Base-by-base conservation (phyloP, 305 asterid genomes). In the Solanum hybrid region DNA sequence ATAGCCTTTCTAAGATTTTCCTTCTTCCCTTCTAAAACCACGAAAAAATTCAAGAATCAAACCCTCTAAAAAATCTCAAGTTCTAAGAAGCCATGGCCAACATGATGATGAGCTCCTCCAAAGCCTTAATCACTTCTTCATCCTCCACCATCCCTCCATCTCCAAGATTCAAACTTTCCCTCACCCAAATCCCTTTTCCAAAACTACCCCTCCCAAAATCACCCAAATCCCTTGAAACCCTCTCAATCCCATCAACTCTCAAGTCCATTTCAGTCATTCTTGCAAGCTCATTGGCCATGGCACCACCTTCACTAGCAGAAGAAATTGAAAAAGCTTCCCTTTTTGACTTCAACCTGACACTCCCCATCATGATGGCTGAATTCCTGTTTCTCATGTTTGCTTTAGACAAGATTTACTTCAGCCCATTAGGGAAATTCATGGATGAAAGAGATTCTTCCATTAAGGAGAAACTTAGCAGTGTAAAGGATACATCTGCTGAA, bases 391-490 rank as follows among this genome's bases (percentile, higher is more conserved):
- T 97, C 38, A 94, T 95, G 99, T 89, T 97, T 85, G 99, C 99
- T 4, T 81, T 96, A 40, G 99, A 97, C 97, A 97, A 96, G 93
- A 22, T 97, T 4, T 97, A 95, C 94, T 97, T 92, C 95, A 31
- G 92, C 69, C 99, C 98, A 2, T 91, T 97, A 4, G 99, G 99
- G 17, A 95, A 94, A 8, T 97, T 97, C 95, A 96, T 96, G 99
- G 99, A 97, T 51, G 95, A 94, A 77, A 94, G 99, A 38, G 98
- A 97, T 92, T 94, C 98, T 15, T 93, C 93, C 10, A 97, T 95
- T 8, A 91, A 95, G 7, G 99, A 94, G 94, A 94, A 90, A 89
- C 94, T 96, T 1, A 92, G 5, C 94, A 95, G 98, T 90, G 99
- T 96, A 3, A 97, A 96, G 94, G 99, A 97, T 93, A 96, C 97